phyloP scores from a whole-genome alignment of 2,329 filamentous ascomycete genomes.

The Penicillium palitans region DNA sequence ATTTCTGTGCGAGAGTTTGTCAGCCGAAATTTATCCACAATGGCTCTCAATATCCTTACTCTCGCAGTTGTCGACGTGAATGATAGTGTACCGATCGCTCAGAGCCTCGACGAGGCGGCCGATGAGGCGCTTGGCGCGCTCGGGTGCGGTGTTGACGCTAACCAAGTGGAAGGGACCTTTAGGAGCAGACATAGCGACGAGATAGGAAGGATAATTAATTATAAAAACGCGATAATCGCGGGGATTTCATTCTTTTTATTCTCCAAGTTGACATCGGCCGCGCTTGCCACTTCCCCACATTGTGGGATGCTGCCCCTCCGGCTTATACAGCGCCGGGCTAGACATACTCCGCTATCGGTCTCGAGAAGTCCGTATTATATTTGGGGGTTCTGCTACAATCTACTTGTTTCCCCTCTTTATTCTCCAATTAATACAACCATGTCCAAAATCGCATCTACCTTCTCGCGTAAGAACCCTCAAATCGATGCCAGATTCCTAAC shows the following conservation, averaged over 20 bases:
- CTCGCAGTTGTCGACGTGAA: slow-evolving; percentile 62
- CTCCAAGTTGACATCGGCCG: slow-evolving; percentile 8
- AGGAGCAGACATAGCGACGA: slow-evolving; percentile 35
- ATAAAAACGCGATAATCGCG: slow-evolving; percentile 18
- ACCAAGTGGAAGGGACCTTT: slow-evolving; percentile 63
- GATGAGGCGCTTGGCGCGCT: slow-evolving; percentile 63
- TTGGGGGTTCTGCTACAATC: not conserved
- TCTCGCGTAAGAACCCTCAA: slow-evolving; percentile 32
- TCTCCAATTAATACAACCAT: slow-evolving; percentile 19
- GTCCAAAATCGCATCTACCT: slow-evolving; percentile 41
- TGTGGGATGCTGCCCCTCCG: slow-evolving; percentile 21
- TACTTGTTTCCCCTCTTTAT: not conserved
- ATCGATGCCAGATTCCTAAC: not conserved
- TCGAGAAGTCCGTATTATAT: not conserved
- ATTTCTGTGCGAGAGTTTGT: slow-evolving; percentile 37
- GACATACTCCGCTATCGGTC: slow-evolving; percentile 26
- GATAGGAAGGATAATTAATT: slow-evolving; percentile 1
- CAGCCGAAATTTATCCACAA: not conserved
- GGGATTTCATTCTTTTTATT: slow-evolving; percentile 22
- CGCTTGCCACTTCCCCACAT: slow-evolving; percentile 22
- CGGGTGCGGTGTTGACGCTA: slow-evolving; percentile 68
- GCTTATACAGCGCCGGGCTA: slow-evolving; percentile 25
- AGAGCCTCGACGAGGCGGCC: slow-evolving; percentile 62
- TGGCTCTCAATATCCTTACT: slow-evolving; percentile 45
- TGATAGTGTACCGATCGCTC: slow-evolving; percentile 64